Percentiles rank a stretch among this genome's conserved stretches.
These are phyloP conservation scores for Colletotrichum sp. DNA, from an alignment of 2,329 filamentous ascomycete species.

Conservation along the genomic window DNA sequence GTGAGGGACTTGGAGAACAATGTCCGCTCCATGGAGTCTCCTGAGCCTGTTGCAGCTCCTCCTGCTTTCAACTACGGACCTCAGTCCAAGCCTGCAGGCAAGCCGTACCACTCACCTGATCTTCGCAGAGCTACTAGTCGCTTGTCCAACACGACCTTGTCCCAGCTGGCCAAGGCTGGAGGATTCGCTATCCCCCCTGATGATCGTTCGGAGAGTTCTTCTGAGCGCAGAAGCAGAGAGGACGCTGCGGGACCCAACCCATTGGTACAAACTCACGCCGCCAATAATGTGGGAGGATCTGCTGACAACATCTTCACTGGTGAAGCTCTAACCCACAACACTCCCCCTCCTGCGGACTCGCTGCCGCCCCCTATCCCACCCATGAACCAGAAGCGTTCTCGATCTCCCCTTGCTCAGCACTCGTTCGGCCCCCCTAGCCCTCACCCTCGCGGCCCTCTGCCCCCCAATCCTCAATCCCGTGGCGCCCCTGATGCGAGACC, in stretches of 20 bases:
- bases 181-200: constrained; percentile 51
- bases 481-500: not conserved
- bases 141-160: constrained; percentile 81
- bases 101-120: constrained; percentile 77
- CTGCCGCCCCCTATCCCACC: constrained; percentile 46
- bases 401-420: constrained; percentile 48
- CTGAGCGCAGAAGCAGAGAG: constrained; percentile 36
- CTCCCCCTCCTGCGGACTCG: constrained; percentile 38
- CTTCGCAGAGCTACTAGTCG: constrained; percentile 82
- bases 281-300: constrained; percentile 54
- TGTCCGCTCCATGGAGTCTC: constrained; percentile 64
- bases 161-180: constrained; percentile 77
- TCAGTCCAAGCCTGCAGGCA: constrained; percentile 70
- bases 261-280: constrained; percentile 56
- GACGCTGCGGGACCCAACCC: constrained; percentile 30
- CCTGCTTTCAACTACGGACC: constrained; percentile 81
- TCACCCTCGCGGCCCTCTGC: constrained; percentile 34
- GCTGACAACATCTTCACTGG: constrained; percentile 60
- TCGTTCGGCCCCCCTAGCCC: constrained; percentile 35
- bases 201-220: constrained; percentile 31
- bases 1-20: constrained; percentile 55
- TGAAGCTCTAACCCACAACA: constrained; percentile 53
- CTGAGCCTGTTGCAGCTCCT: constrained; percentile 78
- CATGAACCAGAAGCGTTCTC: constrained; percentile 45
- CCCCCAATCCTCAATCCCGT: constrained; percentile 28